Base-by-base conservation (phyloP, 2,329 filamentous ascomycete genomes). In the Myrmaecium sp. region DNA sequence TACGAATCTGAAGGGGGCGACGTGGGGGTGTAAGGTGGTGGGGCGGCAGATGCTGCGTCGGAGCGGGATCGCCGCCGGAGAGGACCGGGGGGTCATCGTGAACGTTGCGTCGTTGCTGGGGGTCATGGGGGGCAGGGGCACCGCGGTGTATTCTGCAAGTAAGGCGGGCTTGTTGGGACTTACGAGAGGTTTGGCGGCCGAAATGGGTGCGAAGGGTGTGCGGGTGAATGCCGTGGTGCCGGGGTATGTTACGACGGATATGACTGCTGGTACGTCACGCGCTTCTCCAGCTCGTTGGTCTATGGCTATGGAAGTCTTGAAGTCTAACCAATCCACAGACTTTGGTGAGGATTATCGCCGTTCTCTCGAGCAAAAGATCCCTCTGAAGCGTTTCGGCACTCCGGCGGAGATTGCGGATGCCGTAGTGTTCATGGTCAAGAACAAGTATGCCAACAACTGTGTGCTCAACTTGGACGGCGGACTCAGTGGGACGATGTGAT, bases 391-490 rank as follows among this genome's bases (percentile, higher is more conserved):
- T 16, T 69, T 86, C 35, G 82, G 79, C 10, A 54, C 57, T 17
- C 58, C 66, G 5, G 60, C 67, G 14, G 82, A 92, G 47, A 68
- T 91, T 17, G 81, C 82, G n/a, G 72, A 84, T 42, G 81, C 82
- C 29, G 79, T 76, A 24, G 44, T 75, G 15, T 92, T 91, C 48
- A 62, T 92, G 10, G 75, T 69, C 16, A 63, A 64, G 24, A 92
- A 89, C 49, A 57, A 67, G 34, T 93, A 86, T 52, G 78, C 81
- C 30, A 86, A 86, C 48, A 91, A 91, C 37, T 89, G 80, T 47
- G 64, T 84, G 26, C 60, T 93, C 27, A 89, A 84, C 47, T 60
- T 93, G 15, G 83, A 92, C 50, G 83, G 83, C 10, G 83, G 83
- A 2, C 49, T 91, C 37, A 83, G 77, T 48, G 78, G n/a, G n/a